Evolutionary conservation across 1,284 basidiomycete species (phyloP), one percentile per base, ranked within the genome.

Genomic region (Marasmius oreades): DNA sequence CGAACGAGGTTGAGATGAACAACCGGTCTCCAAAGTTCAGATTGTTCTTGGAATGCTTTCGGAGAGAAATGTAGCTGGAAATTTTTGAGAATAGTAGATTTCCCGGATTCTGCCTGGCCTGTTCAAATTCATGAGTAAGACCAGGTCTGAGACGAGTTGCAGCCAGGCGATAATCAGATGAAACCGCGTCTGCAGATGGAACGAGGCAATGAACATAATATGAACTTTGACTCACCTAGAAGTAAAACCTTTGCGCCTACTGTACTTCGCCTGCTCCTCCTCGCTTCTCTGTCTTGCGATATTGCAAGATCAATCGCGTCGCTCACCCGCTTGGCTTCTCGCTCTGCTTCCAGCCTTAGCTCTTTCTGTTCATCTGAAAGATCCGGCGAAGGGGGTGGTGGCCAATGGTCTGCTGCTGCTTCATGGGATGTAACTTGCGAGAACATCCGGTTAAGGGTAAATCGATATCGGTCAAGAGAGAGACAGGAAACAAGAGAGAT

Each of bases 51-150:
- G 64, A 87, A 85, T 0, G 82, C 74, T 57, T 77, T 77, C 0
- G 85, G 85, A 8, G 82, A 78, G 62, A 83, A 84, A 56, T 78
- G 74, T 16, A 85, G 70, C 61, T 85, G 82, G 61, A 86, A 82
- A 65, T 84, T 84, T 69, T 85, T 85, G 39, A 87, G 70, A 48
- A 85, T 75, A 0, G 85, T 86, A 0, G 83, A 85, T 64, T 87
- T 86, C 22, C 85, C 84, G 1, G 82, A 83, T 69, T 85, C 83
- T 23, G 84, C 80, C 67, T 85, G 84, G 52, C 85, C 84, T 85
- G 59, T 44, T 36, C 48, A 51, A 47, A 16, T n/a, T 45, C 20
- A 53, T 48, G 44, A 42, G 26, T 23, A 12, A 23, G 34, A 33
- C 22, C 22, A 51, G 36, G 23, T 50, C 44, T 43, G 26, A 36